Conservation (phyloP, 1,284 basidiomycete genomes). For the Leccinum huronense region DNA sequence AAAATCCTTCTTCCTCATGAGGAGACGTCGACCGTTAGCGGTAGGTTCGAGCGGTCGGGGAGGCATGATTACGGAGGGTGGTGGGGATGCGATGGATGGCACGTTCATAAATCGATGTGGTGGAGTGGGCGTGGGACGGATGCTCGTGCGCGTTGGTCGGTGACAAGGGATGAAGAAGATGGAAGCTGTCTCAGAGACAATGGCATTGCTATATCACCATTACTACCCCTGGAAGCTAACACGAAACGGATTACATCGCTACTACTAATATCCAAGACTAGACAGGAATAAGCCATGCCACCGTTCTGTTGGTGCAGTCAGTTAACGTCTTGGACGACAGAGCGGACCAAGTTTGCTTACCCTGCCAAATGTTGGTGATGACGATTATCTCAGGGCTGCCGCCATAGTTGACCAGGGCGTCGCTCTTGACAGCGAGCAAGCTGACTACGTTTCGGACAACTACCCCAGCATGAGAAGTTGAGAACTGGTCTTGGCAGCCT, state of each 20-base stretch:
- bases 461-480: conserved; percentile 41
- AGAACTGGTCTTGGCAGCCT: conserved; percentile 44
- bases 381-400: conserved; percentile 52
- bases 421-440: conserved; percentile 39
- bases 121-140: conserved; percentile 11
- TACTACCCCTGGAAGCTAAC: not conserved
- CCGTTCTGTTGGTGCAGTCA: conserved; percentile 37
- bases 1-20: conserved; percentile 53
- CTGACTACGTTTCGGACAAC: conserved; percentile 48
- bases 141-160: not conserved
- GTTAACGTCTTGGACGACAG: not conserved
- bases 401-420: conserved; percentile 45
- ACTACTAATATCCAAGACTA: conserved; percentile 25
- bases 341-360: conserved; percentile 35
- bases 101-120: not conserved
- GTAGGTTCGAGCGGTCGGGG: conserved; percentile 19
- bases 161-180: conserved; percentile 16
- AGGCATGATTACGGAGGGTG: conserved; percentile 19
- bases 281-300: conserved; percentile 38
- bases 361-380: conserved; percentile 53
- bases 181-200: too few species aligned
- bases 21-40: conserved; percentile 23
- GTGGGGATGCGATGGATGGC: conserved; percentile 14
- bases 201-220: not conserved
- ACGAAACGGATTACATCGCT: conserved; percentile 10